These are phyloP conservation scores for Xerocomus brunneocitrinus DNA, from an alignment of 768 basidiomycete species.

Conservation along the genomic window DNA sequence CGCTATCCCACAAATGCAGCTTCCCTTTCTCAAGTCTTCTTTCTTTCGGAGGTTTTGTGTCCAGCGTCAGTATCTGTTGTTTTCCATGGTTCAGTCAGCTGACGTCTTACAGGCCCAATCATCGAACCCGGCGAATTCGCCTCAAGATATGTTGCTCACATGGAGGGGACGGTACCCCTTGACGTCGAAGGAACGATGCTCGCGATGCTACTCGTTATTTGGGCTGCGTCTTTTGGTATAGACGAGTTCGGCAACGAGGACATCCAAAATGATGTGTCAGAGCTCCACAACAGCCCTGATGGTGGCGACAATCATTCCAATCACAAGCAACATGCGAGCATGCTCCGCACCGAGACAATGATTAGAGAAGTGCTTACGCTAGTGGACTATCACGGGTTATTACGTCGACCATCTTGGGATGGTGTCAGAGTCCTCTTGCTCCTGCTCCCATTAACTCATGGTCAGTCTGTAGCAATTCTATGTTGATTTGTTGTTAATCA, in stretches of 20 bases:
- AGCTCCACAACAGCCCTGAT: slow-evolving; percentile 11
- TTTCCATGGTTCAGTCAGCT: slow-evolving; percentile 2
- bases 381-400: slow-evolving; percentile 72
- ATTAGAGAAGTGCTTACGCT: slow-evolving; percentile 72
- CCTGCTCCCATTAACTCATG: slow-evolving; percentile 78
- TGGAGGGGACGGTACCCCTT: slow-evolving; percentile 57
- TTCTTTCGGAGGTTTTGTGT: slow-evolving; percentile 84
- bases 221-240: slow-evolving; percentile 88
- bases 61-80: slow-evolving; percentile 56
- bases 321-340: slow-evolving; percentile 39
- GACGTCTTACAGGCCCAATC: slow-evolving; percentile 61
- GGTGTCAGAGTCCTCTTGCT: slow-evolving; percentile 78
- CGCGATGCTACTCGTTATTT: slow-evolving; percentile 75
- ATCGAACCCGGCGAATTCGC: slow-evolving; percentile 78
- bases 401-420: slow-evolving; percentile 83
- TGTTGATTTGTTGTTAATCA: slow-evolving; percentile 6
- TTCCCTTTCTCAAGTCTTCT: slow-evolving; percentile 76
- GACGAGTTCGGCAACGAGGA: slow-evolving; percentile 64
- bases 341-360: slow-evolving; percentile 62
- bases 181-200: slow-evolving; percentile 74
- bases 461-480: slow-evolving; percentile 37
- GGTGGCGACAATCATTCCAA: slow-evolving; percentile 30
- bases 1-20: slow-evolving; percentile 63
- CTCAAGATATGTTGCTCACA: slow-evolving; percentile 63
- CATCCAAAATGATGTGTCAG: slow-evolving; percentile 3